Conservation (phyloP, 371 early-diverging fungal genomes). For the Coemansia sp. region DNA sequence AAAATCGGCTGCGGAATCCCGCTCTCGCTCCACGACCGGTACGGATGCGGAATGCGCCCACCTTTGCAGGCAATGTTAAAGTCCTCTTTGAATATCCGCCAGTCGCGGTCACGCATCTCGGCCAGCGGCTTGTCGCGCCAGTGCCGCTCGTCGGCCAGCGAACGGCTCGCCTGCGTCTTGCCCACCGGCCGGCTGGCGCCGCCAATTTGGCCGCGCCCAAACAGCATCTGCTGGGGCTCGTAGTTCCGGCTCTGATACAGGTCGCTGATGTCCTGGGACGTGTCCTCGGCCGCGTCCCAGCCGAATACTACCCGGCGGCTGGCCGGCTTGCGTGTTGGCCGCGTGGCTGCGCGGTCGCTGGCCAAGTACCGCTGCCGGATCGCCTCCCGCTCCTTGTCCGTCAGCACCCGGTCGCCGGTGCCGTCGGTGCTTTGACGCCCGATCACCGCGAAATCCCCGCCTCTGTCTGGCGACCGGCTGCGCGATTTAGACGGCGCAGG, state of each 20-base stretch:
- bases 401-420: constrained; percentile 47
- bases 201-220: constrained; percentile 90
- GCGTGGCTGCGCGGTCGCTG: constrained; percentile 66
- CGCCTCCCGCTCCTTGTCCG: constrained; percentile 57
- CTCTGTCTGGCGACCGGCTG: constrained; percentile 7
- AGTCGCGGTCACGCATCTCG: constrained; percentile 95
- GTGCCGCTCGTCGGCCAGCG: constrained; percentile 81
- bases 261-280: constrained; percentile 88
- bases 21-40: constrained; percentile 90
- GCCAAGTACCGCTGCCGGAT: constrained; percentile 89
- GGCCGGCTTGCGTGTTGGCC: constrained; percentile 79
- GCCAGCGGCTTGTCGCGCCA: constrained; percentile 91
- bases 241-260: constrained; percentile 77
- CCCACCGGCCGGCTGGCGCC: constrained; percentile 54
- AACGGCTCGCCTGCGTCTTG: constrained; percentile 4
- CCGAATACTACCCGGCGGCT: constrained; percentile 96
- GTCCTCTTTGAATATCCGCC: constrained; percentile 99
- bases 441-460: constrained; percentile 16
- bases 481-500: neutral
- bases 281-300: constrained; percentile 95
- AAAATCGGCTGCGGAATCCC: constrained; percentile 66
- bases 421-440: constrained; percentile 39
- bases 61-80: constrained; percentile 94
- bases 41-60: constrained; percentile 89
- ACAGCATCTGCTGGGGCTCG: constrained; percentile 59